These are phyloP conservation scores for Ulota crispa DNA, from an alignment of 225 moss, liverwort and hornwort genomes.

Conservation along the genomic window DNA sequence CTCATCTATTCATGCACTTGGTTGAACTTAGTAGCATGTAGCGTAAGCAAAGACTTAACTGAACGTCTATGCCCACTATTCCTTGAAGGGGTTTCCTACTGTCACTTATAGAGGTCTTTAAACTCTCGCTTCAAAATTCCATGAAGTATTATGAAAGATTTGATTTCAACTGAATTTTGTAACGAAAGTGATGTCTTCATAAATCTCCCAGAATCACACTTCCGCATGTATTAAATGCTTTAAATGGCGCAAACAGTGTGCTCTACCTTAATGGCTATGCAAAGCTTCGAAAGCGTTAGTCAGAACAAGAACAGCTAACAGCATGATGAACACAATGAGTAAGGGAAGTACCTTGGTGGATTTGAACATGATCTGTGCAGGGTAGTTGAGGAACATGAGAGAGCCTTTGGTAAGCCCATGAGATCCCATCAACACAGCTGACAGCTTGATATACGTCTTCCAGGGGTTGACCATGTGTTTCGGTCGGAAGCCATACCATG, in stretches of 20 bases:
- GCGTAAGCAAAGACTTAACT: background rate
- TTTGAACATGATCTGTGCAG: conserved; percentile 91
- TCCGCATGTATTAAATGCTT: background rate
- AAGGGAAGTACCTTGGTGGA: conserved; percentile 67
- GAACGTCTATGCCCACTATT: background rate
- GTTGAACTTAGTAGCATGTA: background rate
- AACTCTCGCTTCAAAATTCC: background rate
- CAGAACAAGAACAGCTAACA: too few species aligned
- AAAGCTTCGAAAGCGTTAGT: background rate
- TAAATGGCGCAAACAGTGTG: background rate
- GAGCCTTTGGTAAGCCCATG: conserved; percentile 84
- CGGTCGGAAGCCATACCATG: conserved; percentile 66
- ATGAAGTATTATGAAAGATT: background rate
- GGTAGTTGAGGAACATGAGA: conserved; percentile 87
- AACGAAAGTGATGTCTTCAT: background rate
- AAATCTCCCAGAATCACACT: background rate
- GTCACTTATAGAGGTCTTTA: background rate
- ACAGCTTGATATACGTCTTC: conserved; percentile 78
- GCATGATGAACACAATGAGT: too few species aligned
- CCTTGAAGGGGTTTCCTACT: background rate
- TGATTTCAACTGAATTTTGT: background rate
- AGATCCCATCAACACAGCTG: conserved; percentile 85
- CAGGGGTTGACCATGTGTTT: conserved; percentile 86
- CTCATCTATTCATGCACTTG: background rate
- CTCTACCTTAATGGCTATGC: background rate